phyloP scores from a whole-genome alignment of 345 rosid species.

The Psidium friedrichsthalianum region DNA sequence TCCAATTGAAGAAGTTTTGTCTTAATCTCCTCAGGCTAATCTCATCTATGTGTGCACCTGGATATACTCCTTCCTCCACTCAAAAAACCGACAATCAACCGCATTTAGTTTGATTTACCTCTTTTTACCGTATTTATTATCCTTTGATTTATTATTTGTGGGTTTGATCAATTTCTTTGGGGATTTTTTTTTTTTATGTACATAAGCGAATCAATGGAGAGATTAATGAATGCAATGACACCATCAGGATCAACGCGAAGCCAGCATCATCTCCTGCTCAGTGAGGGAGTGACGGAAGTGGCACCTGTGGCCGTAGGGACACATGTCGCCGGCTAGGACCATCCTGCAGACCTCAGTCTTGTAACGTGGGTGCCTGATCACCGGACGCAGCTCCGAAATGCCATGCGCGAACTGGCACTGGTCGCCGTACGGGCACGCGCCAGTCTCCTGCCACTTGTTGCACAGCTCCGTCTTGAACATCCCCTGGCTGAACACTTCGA shows the following conservation, averaged over 20 bases:
- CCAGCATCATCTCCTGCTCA: slow-evolving; percentile 43
- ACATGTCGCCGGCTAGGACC: slow-evolving; percentile 52
- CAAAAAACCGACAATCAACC: background rate
- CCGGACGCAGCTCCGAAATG: slow-evolving; percentile 71
- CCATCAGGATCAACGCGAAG: slow-evolving; percentile 9
- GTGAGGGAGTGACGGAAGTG: slow-evolving; percentile 74
- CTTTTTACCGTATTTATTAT: background rate
- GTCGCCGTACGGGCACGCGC: slow-evolving; percentile 65
- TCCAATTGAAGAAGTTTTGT: background rate
- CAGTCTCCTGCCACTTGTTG: slow-evolving; percentile 96
- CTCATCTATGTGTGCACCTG: background rate
- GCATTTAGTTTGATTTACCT: background rate
- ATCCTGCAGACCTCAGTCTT: slow-evolving; percentile 76
- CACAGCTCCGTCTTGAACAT: slow-evolving; percentile 85
- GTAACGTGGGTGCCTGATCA: slow-evolving; percentile 85
- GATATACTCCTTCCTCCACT: background rate
- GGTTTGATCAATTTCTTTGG: background rate
- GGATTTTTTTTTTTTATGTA: background rate
- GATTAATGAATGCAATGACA: background rate
- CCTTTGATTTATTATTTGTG: background rate
- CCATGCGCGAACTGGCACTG: slow-evolving; percentile 92
- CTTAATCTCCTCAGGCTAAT: background rate
- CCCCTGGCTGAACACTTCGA: slow-evolving; percentile 72
- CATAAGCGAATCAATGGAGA: background rate
- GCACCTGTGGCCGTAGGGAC: slow-evolving; percentile 94